Conservation (phyloP, 345 rosid species). For the Brassica cretica region DNA sequence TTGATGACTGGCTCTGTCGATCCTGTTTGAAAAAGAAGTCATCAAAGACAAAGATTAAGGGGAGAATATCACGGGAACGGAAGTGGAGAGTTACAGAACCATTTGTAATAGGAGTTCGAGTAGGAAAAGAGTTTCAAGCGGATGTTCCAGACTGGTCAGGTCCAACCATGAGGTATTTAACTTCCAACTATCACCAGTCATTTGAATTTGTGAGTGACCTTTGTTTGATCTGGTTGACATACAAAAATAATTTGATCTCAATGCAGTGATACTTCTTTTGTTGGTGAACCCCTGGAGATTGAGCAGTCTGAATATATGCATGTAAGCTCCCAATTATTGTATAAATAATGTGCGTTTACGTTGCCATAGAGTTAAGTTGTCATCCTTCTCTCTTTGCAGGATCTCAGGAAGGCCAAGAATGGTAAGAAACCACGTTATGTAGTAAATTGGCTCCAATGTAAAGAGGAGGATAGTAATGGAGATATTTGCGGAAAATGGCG, state of each 20-base stretch:
- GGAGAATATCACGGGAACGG: slow-evolving; percentile 35
- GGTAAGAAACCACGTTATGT: slow-evolving; percentile 43
- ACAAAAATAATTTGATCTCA: slow-evolving; percentile 24
- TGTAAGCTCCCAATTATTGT: slow-evolving; percentile 46
- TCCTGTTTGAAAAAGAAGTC: slow-evolving; percentile 64
- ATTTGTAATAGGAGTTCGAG: slow-evolving; percentile 49
- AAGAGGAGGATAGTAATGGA: slow-evolving; percentile 51
- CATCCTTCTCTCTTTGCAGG: slow-evolving; percentile 45
- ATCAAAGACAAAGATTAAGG: slow-evolving; percentile 43
- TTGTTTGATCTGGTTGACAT: slow-evolving; percentile 21
- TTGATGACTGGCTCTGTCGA: slow-evolving; percentile 80
- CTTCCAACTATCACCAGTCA: slow-evolving; percentile 16
- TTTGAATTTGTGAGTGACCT: slow-evolving; percentile 13
- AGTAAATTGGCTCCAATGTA: slow-evolving; percentile 94
- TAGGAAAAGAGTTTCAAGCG: slow-evolving; percentile 90
- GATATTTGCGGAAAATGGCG: slow-evolving; percentile 96
- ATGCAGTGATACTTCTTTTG: slow-evolving; percentile 57
- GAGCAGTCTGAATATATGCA: slow-evolving; percentile 43
- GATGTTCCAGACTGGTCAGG: slow-evolving; percentile 83
- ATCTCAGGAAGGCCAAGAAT: slow-evolving; percentile 36
- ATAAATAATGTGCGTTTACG: slow-evolving; percentile 5
- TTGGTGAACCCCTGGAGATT: slow-evolving; percentile 49
- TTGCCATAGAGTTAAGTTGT: slow-evolving; percentile 12
- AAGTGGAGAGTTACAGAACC: slow-evolving; percentile 56
- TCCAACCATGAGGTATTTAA: slow-evolving; percentile 56